Evolutionary conservation across 106 monocot species (phyloP), one percentile per base, ranked within the genome.

Genomic region (Dendrobium officinale): DNA sequence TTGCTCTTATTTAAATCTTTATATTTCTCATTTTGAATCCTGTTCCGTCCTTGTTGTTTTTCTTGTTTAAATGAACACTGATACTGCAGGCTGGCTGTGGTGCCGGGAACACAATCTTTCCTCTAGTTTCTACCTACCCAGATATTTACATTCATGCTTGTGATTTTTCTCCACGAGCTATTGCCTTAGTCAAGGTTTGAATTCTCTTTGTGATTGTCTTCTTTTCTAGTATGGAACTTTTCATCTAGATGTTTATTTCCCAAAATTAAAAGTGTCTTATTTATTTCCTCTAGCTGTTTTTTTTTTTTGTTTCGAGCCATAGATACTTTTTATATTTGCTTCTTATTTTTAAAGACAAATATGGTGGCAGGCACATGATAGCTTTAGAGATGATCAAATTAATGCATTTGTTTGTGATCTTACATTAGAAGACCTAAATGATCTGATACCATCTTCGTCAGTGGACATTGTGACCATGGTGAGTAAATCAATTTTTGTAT

Each of bases 331-430:
- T 70, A 2, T 74, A 42, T 74, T 74, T 74, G 43, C 43, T 74
- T 42, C 74, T 74, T 74, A 74, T 42, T 42, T 22, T 19, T 43
- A 44, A 29, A 15, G 61, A 2, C 15, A 81, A 26, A 26, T 73
- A 66, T 77, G 72, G 4, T 90, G 83, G 80, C 91, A 91, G 93
- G 84, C 83, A 79, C 91, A 93, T 83, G 93, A 90, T 82, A 90
- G 93, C 45, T 99, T 85, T 74, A 80, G 80, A 77, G 77, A 81
- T 54, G 88, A 88, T 79, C 80, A 75, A 73, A 79, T 95, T 44
- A 86, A 99, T 90, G 95, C 93, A 77, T 99, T 99, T 87, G 88
- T 91, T 77, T 99, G 99, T 89, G 95, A 99, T 87, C 81, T 99
- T 75, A 89, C 90, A 13, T 73, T 42, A 67, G 81, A 99, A 16